Evolutionary conservation across 148 eudicot genomes (phyloP), one percentile per base, ranked within the genome.

Genomic region (Persicaria maculosa): DNA sequence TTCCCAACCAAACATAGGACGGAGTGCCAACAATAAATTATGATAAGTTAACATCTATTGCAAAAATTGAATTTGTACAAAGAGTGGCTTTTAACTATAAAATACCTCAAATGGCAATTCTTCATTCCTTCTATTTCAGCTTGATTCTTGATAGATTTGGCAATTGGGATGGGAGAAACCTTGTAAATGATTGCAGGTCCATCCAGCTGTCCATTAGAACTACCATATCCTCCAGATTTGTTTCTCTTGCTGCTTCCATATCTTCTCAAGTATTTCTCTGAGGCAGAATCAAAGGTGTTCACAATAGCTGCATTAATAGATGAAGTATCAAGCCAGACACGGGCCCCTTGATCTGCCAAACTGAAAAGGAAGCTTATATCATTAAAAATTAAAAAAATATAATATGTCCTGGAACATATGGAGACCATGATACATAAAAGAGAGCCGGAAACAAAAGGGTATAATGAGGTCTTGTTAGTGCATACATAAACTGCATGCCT

Each of bases 41-140:
- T 19, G 62, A 62, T 62, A 62, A 57, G 25, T 57, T 57, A 20
- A 20, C 62, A 57, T 57, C 68, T 62, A 44, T 7, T 25, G 16
- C 36, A 44, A 9, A 59, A 9, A 17, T 20, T 62, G 16, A 36
- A 62, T 36, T 6, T 4, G 68, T 62, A 62, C 12, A 62, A 0
- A 62, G 40, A 31, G 14, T 36, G 11, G 17, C 22, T 10, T 43
- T 7, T 52, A 44, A 59, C 22, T 17, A 5, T 47, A 47, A 65
- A 74, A 70, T 86, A 95, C 98, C 98, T 87, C 67, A 95, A 77
- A 81, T 95, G 99, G 80, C 85, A 88, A 78, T 86, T 80, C 50
- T 85, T 84, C 99, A 95, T 95, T 74, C 99, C 99, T 77, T 90
- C 86, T 68, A 92, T 80, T 78, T 95, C 99, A 79, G 92, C 91